Evolutionary conservation across 2,329 filamentous ascomycete genomes (phyloP), one percentile per base, ranked within the genome.

Genomic region (Pseudofabraea citricarpa): DNA sequence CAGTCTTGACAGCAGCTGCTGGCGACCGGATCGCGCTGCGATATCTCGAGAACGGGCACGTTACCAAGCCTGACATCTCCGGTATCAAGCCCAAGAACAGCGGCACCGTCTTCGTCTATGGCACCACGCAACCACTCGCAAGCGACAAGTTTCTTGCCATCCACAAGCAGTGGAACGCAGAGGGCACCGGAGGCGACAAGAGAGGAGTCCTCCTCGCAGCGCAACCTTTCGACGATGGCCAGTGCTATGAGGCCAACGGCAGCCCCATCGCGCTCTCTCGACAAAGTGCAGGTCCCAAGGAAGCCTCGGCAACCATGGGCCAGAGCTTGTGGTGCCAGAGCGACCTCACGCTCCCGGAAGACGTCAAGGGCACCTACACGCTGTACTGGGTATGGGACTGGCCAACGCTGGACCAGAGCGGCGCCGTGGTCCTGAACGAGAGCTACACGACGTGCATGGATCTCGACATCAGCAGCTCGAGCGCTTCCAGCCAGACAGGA

Each of bases 301-400:
- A 57, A 5, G 61, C 70, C 3, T 74, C 79, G 45, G 64, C 71
- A 39, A 61, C 73, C 22, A 73, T 73, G 63, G 78, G 75, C 20
- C 65, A 66, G 36, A 78, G 84, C 55, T 71, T 90, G 40, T 83
- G 75, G 69, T 97, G 93, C 67, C 90, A 96, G 64, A 83, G 83
- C 26, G 83, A 93, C 58, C 70, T 96, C 37, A 73, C 82, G 57
- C 70, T 98, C 12, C 93, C 93, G 0, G 59, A 70, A 5, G 76
- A 85, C 54, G 69, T 80, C 36, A 64, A 81, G 35, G 76, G 81
- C 22, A 74, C 75, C 21, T 87, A 90, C 62, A 91, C 89, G 3
- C 67, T 95, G 40, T 95, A 95, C 72, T 97, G 91, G 91, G 84
- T 96, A 36, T 97, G 93, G 93, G 85, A 95, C 64, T 98, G 90